phyloP scores from a whole-genome alignment of 2,329 filamentous ascomycete genomes.

The Neonectria hederae region DNA sequence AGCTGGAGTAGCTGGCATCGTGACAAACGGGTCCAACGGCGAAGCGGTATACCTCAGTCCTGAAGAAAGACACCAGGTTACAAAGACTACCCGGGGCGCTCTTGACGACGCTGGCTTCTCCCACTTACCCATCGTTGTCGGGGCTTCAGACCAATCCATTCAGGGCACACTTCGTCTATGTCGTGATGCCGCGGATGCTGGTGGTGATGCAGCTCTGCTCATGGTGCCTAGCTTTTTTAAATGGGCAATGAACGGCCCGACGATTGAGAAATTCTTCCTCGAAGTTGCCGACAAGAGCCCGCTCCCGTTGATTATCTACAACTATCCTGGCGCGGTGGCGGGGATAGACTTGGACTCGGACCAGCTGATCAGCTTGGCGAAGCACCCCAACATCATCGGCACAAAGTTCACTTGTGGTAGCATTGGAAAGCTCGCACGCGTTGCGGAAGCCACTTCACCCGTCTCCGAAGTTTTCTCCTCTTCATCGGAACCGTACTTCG shows the following conservation, averaged over 20 bases:
- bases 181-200: constrained; percentile 71
- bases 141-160: constrained; percentile 83
- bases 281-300: constrained; percentile 79
- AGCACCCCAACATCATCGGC: constrained; percentile 85
- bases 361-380: constrained; percentile 79
- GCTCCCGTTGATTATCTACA: constrained; percentile 84
- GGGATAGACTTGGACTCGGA: constrained; percentile 93
- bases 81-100: constrained; percentile 81
- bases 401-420: constrained; percentile 94
- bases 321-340: constrained; percentile 87
- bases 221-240: constrained; percentile 88
- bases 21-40: constrained; percentile 90
- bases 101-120: constrained; percentile 82
- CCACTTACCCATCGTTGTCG: constrained; percentile 81
- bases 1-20: constrained; percentile 81
- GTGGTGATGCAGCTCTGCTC: constrained; percentile 82
- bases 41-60: constrained; percentile 86
- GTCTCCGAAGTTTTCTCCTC: constrained; percentile 60
- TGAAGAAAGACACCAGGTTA: constrained; percentile 79
- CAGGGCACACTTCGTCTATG: constrained; percentile 79
- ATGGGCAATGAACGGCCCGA: constrained; percentile 75
- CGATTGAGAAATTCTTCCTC: constrained; percentile 77
- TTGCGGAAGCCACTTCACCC: constrained; percentile 76
- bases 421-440: constrained; percentile 87
- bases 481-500: constrained; percentile 75